Evolutionary conservation across 2,329 filamentous ascomycete genomes (phyloP).

Genomic region (Fusarium veterinarium): DNA sequence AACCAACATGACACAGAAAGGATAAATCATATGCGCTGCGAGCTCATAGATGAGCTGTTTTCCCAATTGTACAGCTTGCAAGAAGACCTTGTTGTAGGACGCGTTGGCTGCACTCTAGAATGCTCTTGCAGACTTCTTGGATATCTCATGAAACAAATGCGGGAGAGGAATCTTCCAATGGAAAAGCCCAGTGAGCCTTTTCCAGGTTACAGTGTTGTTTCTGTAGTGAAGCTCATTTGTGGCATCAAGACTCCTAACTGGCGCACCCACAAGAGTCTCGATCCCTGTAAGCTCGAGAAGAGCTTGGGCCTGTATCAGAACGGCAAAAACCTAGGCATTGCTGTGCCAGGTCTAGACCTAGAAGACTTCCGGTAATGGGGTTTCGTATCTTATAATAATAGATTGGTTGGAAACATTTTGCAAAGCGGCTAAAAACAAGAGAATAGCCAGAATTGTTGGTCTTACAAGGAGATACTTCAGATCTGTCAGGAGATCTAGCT

Average conservation of each 20-base stretch:
- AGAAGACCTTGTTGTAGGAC: neutral
- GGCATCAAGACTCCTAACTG: neutral
- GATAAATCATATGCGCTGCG: neutral
- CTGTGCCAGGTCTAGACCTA: neutral
- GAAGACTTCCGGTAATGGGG: neutral
- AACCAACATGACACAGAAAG: neutral
- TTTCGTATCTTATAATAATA: neutral
- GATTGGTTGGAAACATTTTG: accelerated
- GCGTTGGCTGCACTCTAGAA: neutral
- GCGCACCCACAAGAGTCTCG: neutral
- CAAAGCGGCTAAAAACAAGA: neutral
- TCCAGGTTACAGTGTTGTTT: neutral
- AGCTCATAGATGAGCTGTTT: neutral
- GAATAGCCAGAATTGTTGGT: neutral
- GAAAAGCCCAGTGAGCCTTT: neutral
- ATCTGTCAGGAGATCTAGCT: neutral
- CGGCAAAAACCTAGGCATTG: neutral
- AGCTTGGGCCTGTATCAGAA: neutral
- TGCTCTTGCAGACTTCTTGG: neutral
- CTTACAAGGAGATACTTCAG: neutral
- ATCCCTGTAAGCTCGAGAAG: neutral
- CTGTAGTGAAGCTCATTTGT: neutral
- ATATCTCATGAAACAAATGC: neutral
- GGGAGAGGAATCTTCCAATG: neutral
- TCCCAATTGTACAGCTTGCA: neutral